Percentiles rank a stretch among this genome's conserved stretches.
Conservation (phyloP, 768 basidiomycete genomes). For the Polyporus arcularius region DNA sequence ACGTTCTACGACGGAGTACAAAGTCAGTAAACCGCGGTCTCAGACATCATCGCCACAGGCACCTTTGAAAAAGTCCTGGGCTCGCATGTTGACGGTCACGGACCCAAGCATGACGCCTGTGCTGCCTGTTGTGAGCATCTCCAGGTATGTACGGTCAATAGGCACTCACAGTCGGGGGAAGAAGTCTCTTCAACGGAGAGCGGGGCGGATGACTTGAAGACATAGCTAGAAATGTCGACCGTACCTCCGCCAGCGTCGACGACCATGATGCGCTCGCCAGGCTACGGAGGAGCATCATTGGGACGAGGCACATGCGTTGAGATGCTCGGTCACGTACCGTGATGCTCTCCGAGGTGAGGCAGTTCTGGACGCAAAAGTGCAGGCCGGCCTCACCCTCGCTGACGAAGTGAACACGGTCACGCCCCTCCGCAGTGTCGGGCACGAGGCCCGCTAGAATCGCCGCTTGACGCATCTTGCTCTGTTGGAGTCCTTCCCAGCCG, state of each 20-base stretch:
- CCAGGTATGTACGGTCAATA: neutral
- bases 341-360: conserved; percentile 32
- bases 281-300: conserved; percentile 27
- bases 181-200: conserved; percentile 50
- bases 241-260: conserved; percentile 69
- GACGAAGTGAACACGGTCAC: conserved; percentile 50
- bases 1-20: neutral
- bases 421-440: conserved; percentile 39
- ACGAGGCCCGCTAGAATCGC: conserved; percentile 55
- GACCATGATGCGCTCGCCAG: conserved; percentile 48
- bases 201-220: conserved; percentile 32
- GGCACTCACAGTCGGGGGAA: conserved; percentile 34
- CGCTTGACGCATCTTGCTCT: conserved; percentile 56
- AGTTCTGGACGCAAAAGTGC: conserved; percentile 47
- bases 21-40: neutral
- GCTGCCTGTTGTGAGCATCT: neutral
- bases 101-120: conserved; percentile 44
- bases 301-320: neutral
- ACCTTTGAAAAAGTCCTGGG: conserved; percentile 35
- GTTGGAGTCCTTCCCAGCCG: conserved; percentile 65
- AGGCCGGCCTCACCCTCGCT: conserved; percentile 60
- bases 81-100: conserved; percentile 39
- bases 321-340: conserved; percentile 18
- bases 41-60: neutral
- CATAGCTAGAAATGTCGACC: conserved; percentile 59